Evolutionary conservation across 441 rosid species (phyloP), one percentile per base, ranked within the genome.

Genomic region (Raphanus hybrid): DNA sequence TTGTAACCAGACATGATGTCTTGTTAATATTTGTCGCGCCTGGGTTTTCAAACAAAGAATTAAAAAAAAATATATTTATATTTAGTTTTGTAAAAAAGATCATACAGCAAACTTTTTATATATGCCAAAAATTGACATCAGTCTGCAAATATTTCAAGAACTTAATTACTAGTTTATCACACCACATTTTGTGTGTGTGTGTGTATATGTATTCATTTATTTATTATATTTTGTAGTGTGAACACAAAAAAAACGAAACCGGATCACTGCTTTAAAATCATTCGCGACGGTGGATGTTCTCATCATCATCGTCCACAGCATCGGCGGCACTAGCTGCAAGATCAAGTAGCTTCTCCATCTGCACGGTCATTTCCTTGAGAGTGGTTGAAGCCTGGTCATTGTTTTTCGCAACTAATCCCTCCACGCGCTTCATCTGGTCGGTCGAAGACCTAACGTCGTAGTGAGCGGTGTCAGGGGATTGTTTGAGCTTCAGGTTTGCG

Each of bases 231-330:
- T 23, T 15, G 50, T 8, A 54, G 12, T 37, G 6, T 26, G 32
- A 61, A 60, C 32, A 39, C 39, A 8, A 7, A 41, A 41, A 69
- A 35, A 68, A 20, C 1, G 20, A 69, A 69, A 69, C 34, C 18
- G 26, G 10, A 32, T 23, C 26, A 23, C 34, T 8, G 34, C 16
- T 45, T 57, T 59, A 35, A 50, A n/a, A 50, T 73, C 6, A 78
- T 5, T 2, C 70, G 5, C 77, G 77, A 74, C 77, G 71, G 70
- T 54, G 57, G 15, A 60, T 11, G 73, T 75, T 75, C 73, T 75
- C 78, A 1, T 75, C 73, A 43, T 75, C 78, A 8, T 67, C 67
- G 72, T 75, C 78, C 37, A 75, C 35, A 20, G 78, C 78, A 58
- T 75, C 72, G 3, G 78, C 37, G 20, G 78, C 78, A 27, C 78